Percentiles rank a stretch among this genome's conserved stretches.
Evolutionary conservation across 2,329 filamentous ascomycete genomes (phyloP).

Genomic region (Amauroascus niger): DNA sequence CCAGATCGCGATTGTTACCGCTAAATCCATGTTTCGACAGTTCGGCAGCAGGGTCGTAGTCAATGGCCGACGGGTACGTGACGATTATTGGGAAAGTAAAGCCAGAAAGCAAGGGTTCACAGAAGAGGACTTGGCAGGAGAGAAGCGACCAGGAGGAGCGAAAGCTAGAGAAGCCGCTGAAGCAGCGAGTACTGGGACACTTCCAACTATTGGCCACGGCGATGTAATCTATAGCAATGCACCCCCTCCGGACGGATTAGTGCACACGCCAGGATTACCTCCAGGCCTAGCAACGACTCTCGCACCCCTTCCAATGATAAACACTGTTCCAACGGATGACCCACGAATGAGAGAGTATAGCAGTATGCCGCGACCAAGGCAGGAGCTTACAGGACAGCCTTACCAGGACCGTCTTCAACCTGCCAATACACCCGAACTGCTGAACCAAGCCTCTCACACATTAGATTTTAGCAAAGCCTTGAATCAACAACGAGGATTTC

Average conservation of each 20-base stretch:
- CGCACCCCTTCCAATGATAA: constrained; percentile 73
- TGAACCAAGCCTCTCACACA: constrained; percentile 77
- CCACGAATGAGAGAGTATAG: constrained; percentile 71
- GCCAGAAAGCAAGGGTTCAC: constrained; percentile 96
- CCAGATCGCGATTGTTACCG: constrained; percentile 96
- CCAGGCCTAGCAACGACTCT: constrained; percentile 62
- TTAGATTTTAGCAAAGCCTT: constrained; percentile 84
- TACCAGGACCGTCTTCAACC: constrained; percentile 81
- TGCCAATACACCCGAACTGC: constrained; percentile 64
- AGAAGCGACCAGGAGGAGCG: constrained; percentile 86
- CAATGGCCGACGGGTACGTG: constrained; percentile 79
- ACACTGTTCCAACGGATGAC: constrained; percentile 66
- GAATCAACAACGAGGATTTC: constrained; percentile 67
- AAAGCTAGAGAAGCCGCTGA: constrained; percentile 77
- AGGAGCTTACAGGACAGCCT: constrained; percentile 76
- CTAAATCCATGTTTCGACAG: constrained; percentile 95
- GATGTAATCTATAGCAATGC: constrained; percentile 83
- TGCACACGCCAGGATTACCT: constrained; percentile 62
- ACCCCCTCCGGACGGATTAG: constrained; percentile 53
- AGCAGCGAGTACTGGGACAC: constrained; percentile 50
- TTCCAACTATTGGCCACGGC: constrained; percentile 60
- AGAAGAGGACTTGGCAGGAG: constrained; percentile 87
- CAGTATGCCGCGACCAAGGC: constrained; percentile 71
- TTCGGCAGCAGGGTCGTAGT: constrained; percentile 92
- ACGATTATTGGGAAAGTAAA: constrained; percentile 98